Percentiles rank a stretch among this genome's conserved stretches.
phyloP scores from a whole-genome alignment of 306 rosid species.

The Trifolium dubium region DNA sequence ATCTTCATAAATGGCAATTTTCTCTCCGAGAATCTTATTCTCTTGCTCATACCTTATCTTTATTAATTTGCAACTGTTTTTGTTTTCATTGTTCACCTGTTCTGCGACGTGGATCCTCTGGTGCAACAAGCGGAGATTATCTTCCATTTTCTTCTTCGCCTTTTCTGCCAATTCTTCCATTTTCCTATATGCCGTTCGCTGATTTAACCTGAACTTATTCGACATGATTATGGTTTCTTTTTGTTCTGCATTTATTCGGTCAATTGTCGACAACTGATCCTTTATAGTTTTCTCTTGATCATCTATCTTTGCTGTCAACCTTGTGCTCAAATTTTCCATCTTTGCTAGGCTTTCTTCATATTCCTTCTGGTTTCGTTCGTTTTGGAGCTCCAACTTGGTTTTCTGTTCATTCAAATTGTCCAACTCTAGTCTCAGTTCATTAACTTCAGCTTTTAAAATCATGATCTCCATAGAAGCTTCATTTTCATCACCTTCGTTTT shows the following conservation, averaged over 20 bases:
- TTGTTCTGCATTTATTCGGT: slow-evolving; percentile 30
- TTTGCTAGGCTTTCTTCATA: slow-evolving; percentile 34
- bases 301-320: slow-evolving; percentile 45
- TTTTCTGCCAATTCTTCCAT: slow-evolving; percentile 63
- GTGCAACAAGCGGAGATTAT: slow-evolving; percentile 56
- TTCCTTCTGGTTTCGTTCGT: slow-evolving; percentile 47
- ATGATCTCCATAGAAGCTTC: slow-evolving; percentile 49
- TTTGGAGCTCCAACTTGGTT: slow-evolving; percentile 51
- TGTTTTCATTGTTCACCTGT: slow-evolving; percentile 65
- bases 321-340: slow-evolving; percentile 41
- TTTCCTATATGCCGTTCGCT: slow-evolving; percentile 53
- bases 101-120: slow-evolving; percentile 74
- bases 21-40: slow-evolving; percentile 45
- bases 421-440: slow-evolving; percentile 46
- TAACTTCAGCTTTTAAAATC: slow-evolving; percentile 40
- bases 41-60: slow-evolving; percentile 55
- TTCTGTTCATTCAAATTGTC: slow-evolving; percentile 54
- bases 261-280: slow-evolving; percentile 46
- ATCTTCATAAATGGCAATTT: slow-evolving; percentile 46
- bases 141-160: slow-evolving; percentile 56
- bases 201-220: slow-evolving; percentile 36
- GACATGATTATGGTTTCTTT: slow-evolving; percentile 34
- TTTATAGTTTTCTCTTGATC: slow-evolving; percentile 53
- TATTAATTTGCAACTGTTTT: slow-evolving; percentile 49
- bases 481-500: slow-evolving; percentile 21